A percentile compares a stretch with the other conserved stretches of the same genome.
These are phyloP conservation scores for Acanthamoeba castellanii DNA, from an alignment of 208 protist species.

Conservation along the genomic window DNA sequence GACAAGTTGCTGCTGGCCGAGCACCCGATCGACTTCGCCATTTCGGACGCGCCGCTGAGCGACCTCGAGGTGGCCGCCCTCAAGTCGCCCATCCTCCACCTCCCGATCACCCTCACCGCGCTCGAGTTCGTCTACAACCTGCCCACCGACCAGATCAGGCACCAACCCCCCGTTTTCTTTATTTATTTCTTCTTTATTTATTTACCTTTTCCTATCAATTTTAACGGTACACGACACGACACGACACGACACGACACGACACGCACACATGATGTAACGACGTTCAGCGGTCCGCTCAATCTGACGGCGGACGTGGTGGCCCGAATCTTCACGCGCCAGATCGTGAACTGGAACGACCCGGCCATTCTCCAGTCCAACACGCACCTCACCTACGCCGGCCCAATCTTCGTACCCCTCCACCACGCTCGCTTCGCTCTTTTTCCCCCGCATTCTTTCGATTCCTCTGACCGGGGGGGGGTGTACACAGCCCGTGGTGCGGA, in stretches of 20 bases:
- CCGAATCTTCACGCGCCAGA: neutral
- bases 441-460: neutral
- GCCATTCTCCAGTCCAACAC: neutral
- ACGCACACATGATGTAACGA: neutral
- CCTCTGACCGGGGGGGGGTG: neutral
- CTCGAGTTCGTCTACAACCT: conserved; percentile 44
- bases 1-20: neutral
- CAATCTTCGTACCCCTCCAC: neutral
- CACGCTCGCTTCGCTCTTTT: neutral
- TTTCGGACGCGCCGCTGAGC: neutral
- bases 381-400: neutral
- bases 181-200: neutral
- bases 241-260: neutral
- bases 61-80: neutral
- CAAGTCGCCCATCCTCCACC: neutral
- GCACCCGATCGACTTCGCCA: neutral
- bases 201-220: neutral
- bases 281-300: conserved; percentile 12
- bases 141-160: neutral
- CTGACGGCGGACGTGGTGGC: conserved; percentile 25
- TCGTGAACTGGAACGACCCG: conserved; percentile 10
- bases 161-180: neutral
- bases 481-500: neutral
- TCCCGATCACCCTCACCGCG: conserved; percentile 1
- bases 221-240: neutral